Conservation (phyloP, 495 filamentous ascomycete genomes). For the Penicillium cinerascens region DNA sequence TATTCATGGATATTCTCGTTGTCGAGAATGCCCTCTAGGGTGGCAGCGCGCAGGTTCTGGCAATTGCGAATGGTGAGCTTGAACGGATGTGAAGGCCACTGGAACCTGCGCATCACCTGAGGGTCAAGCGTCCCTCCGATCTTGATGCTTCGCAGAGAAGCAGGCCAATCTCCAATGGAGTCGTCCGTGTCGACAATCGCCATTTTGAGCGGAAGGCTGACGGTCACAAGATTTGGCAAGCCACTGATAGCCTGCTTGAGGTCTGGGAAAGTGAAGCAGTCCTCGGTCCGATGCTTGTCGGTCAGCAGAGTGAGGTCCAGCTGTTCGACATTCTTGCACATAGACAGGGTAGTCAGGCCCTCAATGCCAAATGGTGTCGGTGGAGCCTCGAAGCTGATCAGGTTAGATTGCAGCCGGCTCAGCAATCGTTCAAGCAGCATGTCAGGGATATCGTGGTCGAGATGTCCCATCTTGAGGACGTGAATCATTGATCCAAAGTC, state of each 20-base stretch:
- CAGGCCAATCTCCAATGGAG: not conserved
- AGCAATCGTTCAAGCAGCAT: not conserved
- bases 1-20: not conserved
- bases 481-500: not conserved
- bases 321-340: not conserved
- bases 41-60: not conserved
- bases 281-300: not conserved
- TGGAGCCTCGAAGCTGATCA: not conserved
- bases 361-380: not conserved
- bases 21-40: not conserved
- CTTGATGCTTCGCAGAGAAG: not conserved
- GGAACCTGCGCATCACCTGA: not conserved
- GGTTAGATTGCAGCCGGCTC: not conserved
- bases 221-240: not conserved
- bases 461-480: not conserved
- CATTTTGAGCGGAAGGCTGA: not conserved
- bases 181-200: not conserved
- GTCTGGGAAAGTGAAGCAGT: not conserved
- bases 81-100: not conserved
- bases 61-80: constrained; percentile 15
- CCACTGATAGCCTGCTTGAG: not conserved
- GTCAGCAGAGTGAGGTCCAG: not conserved
- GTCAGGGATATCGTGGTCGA: not conserved
- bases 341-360: not conserved
- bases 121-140: not conserved